Base-by-base conservation (phyloP, 768 basidiomycete genomes). In the Suillus spraguei region DNA sequence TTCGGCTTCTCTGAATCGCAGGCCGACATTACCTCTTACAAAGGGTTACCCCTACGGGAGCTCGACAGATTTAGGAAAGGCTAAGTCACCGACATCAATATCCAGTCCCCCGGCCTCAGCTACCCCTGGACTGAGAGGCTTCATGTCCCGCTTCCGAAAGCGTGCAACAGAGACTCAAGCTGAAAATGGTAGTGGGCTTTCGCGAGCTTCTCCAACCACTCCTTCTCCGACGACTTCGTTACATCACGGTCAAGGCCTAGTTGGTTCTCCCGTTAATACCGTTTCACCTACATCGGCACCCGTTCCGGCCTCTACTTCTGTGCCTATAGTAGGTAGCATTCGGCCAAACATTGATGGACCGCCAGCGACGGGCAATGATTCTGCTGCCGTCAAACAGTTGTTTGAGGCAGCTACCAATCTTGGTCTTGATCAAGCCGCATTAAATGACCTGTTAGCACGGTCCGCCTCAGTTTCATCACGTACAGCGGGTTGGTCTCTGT, bases 341-440 rank as follows among this genome's bases (percentile, higher is more conserved):
- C 70, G 70, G 58, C 71, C 66, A 16, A 71, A 66, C 36, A 63
- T 71, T 32, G 76, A 74, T 32, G 66, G 70, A 59, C 63, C 69
- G 20, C 62, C 72, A n/a, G 61, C 68, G 46, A 67, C 69, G 35
- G 60, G 66, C 44, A 64, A 70, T 58, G 82, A 87, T 65, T 79
- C 82, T 28, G 78, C 78, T 58, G 88, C 89, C 17, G 77, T 94
- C 61, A 84, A 81, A 71, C 90, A 92, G 71, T 75, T 95, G 32
- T 92, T 91, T 67, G 85, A 87, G 70, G 92, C 91, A 28, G 92
- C 90, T 2, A 82, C 80, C 14, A 86, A 86, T 68, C 83, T 94
- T 42, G 92, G 91, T 36, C 81, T 94, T 41, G 90, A 93, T 75
- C 87, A 87, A 68, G 80, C 75, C 17, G 91, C 85, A 35, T 72